These are phyloP conservation scores for Pseudomonodictys pantanalensis DNA, from an alignment of 495 filamentous ascomycete genomes.

Conservation along the genomic window DNA sequence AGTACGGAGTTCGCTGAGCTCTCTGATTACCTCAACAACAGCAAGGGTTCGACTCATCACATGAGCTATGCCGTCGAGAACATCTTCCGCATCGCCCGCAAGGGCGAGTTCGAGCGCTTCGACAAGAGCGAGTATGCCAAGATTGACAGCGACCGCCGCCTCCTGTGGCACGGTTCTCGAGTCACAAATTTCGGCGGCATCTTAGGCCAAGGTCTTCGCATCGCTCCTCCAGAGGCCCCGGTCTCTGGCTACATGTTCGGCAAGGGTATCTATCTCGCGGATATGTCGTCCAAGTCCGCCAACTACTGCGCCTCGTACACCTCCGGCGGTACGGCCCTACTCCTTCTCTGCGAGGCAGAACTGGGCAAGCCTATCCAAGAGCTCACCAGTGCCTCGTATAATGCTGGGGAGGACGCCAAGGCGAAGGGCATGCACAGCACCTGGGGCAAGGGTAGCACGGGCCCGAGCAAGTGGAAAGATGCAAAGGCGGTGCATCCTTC, in stretches of 20 bases:
- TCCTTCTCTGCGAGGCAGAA: constrained; percentile 77
- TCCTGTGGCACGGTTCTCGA: constrained; percentile 83
- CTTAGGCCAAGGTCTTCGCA: constrained; percentile 77
- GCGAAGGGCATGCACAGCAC: constrained; percentile 61
- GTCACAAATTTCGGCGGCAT: constrained; percentile 81
- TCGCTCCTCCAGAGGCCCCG: constrained; percentile 80
- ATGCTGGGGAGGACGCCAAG: constrained; percentile 62
- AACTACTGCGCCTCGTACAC: constrained; percentile 62
- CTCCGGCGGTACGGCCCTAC: constrained; percentile 51
- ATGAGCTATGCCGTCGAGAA: constrained; percentile 55
- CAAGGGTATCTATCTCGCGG: constrained; percentile 88
- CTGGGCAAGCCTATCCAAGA: constrained; percentile 68
- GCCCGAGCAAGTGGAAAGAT: constrained; percentile 72
- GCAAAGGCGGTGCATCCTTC: constrained; percentile 59
- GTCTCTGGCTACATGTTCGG: constrained; percentile 78
- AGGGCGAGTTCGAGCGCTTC: constrained; percentile 71
- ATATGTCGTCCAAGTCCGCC: constrained; percentile 75
- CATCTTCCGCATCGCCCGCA: constrained; percentile 78
- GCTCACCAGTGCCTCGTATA: constrained; percentile 51
- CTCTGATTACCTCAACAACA: constrained; percentile 61
- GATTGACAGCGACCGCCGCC: constrained; percentile 55
- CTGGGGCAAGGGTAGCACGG: constrained; percentile 58
- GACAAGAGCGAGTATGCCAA: constrained; percentile 50
- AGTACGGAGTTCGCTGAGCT: constrained; percentile 64
- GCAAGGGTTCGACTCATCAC: constrained; percentile 59